These are phyloP conservation scores for Pontederia crassipes DNA, from an alignment of 176 grass and related monocot genomes.

Conservation along the genomic window DNA sequence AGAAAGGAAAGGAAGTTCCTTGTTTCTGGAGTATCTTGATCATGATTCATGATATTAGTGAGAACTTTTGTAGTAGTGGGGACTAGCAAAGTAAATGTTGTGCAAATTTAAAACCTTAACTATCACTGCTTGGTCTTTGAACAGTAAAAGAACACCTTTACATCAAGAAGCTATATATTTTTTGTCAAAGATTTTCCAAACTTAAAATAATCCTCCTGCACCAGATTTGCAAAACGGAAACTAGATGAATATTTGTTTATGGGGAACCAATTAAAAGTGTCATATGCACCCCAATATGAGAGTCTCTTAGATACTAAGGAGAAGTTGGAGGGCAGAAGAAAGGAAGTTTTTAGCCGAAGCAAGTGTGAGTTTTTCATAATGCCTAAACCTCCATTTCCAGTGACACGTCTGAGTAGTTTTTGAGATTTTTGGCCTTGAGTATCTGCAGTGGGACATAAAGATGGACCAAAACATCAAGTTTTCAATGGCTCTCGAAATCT, in stretches of 20 bases:
- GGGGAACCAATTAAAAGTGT: slow-evolving; percentile 62
- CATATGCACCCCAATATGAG: slow-evolving; percentile 76
- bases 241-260: slow-evolving; percentile 76
- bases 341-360: slow-evolving; percentile 56
- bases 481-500: background rate
- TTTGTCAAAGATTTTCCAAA: background rate
- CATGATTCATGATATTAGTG: too few species aligned
- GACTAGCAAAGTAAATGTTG: too few species aligned
- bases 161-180: background rate
- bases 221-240: slow-evolving; percentile 90
- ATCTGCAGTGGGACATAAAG: slow-evolving; percentile 40
- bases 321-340: slow-evolving; percentile 77
- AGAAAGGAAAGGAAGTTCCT: too few species aligned
- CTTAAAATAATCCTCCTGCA: slow-evolving; percentile 4
- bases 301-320: slow-evolving; percentile 54
- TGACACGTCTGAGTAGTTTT: background rate
- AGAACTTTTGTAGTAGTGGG: too few species aligned
- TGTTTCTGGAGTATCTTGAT: too few species aligned
- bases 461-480: slow-evolving; percentile 21
- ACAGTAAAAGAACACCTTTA: background rate
- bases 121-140: background rate
- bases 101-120: too few species aligned
- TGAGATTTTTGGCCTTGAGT: slow-evolving; percentile 13
- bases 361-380: slow-evolving; percentile 35
- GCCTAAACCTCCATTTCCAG: background rate